Conservation (phyloP, 1,284 basidiomycete species). For the Omphalotus olearius region DNA sequence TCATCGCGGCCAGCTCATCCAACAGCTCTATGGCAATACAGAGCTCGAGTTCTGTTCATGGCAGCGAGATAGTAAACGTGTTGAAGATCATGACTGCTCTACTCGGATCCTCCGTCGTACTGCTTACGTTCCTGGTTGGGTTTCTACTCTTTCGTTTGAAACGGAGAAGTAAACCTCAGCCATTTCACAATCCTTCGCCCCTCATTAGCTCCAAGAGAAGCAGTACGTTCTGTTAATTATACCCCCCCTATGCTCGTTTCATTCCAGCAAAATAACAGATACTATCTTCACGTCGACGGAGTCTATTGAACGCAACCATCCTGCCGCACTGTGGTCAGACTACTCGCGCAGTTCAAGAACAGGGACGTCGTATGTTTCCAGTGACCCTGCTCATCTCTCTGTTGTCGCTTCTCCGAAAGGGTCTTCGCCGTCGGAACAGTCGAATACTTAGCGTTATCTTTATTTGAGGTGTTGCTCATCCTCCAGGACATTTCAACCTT, state of each 20-base stretch:
- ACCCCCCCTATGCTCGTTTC: not conserved
- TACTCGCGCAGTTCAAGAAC: not conserved
- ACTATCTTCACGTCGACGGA: conserved; percentile 5
- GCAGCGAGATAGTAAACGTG: not conserved
- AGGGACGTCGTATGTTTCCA: too few relatives aligned
- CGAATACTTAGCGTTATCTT: too few relatives aligned
- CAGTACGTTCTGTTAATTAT: not conserved
- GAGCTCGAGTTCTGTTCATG: not conserved
- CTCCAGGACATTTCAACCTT: too few relatives aligned
- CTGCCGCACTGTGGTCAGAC: not conserved
- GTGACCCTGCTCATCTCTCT: too few relatives aligned
- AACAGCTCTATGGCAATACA: not conserved
- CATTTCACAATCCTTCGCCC: not conserved
- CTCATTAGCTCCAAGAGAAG: not conserved
- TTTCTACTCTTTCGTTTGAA: not conserved
- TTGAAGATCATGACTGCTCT: not conserved
- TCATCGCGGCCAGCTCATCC: not conserved
- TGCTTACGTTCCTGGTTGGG: not conserved
- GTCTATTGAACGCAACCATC: conserved; percentile 4
- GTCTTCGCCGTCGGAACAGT: too few relatives aligned
- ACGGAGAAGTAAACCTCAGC: not conserved
- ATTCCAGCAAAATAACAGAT: not conserved
- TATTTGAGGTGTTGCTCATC: too few relatives aligned
- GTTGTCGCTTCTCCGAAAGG: too few relatives aligned
- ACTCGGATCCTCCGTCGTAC: not conserved